Evolutionary conservation across 345 rosid genomes (phyloP).

Genomic region (Crucihimalaya himalaica): DNA sequence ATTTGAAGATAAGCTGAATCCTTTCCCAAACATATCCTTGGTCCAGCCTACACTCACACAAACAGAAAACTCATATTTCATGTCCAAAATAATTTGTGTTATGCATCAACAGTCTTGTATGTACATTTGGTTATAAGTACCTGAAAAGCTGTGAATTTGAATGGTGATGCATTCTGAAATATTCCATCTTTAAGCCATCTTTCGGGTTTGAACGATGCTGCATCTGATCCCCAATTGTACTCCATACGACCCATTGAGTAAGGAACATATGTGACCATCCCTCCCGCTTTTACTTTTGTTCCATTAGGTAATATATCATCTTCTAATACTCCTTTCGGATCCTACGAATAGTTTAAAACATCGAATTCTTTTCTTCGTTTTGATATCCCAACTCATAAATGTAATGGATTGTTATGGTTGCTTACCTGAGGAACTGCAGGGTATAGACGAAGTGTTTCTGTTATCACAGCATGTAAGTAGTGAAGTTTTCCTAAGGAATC

Average conservation of each 20-base stretch:
- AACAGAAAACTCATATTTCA: background rate
- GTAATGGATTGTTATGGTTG: background rate
- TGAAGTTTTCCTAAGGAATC: conserved; percentile 72
- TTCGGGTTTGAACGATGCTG: conserved; percentile 76
- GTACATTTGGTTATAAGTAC: conserved; percentile 37
- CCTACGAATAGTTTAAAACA: conserved; percentile 43
- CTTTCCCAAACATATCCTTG: conserved; percentile 90
- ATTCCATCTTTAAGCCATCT: conserved; percentile 90
- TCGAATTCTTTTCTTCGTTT: background rate
- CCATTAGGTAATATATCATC: conserved; percentile 91
- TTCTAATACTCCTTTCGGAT: conserved; percentile 80
- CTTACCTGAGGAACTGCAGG: conserved; percentile 96
- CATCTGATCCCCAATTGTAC: conserved; percentile 93
- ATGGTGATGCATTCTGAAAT: conserved; percentile 88
- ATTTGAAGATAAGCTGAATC: conserved; percentile 98
- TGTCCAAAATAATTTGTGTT: too few relatives aligned
- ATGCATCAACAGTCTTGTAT: background rate
- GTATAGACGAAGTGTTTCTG: conserved; percentile 86
- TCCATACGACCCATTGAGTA: conserved; percentile 98
- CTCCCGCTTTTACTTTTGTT: conserved; percentile 91
- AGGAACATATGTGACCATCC: conserved; percentile 97
- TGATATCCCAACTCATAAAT: background rate
- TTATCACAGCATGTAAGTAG: conserved; percentile 83
- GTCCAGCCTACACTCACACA: conserved; percentile 67
- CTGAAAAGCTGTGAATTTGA: conserved; percentile 97